Evolutionary conservation across 1,284 basidiomycete genomes (phyloP), one percentile per base, ranked within the genome.

Genomic region (Puccinia coronata): DNA sequence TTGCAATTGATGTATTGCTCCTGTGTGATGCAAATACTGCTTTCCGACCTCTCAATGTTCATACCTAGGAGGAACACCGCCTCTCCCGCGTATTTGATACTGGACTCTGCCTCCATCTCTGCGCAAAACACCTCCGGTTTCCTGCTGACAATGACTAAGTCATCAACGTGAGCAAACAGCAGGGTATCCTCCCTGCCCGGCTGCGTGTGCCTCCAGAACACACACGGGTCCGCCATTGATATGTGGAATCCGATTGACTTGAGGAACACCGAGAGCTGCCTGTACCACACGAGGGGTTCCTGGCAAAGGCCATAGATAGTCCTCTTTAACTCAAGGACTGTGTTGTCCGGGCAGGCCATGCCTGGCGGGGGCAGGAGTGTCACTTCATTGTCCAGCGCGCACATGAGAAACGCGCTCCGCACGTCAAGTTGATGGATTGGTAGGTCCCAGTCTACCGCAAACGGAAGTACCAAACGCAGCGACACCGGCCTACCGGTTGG

Each of bases 341-440:
- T n/a, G n/a, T n/a, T n/a, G n/a, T n/a, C 8, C 41, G 3, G 14
- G n/a, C 16, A 6, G 36, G 6, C 20, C 14, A 18, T 43, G 20
- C 67, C 67, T 25, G n/a, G 47, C n/a, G 67, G 67, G 4, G 47
- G 39, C 14, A n/a, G 5, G 4, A 71, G 4, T n/a, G 8, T 43
- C 5, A 72, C 70, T 23, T 74, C 51, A 57, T 74, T 51, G 1
- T 74, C 53, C 28, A 41, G 72, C 2, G 16, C 11, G 34, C 72
- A 51, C 11, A 25, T 57, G n/a, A 74, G 72, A 39, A 74, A 74
- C 5, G 49, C 53, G 2, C 23, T 57, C 16, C 36, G 31, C 9
- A 57, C 72, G 39, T 74, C 72, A 11, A 74, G 49, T 36, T 74
- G 72, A 23, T 74, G 72, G 34, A 74, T 59, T 55, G 53, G 28